Evolutionary conservation across 2,329 filamentous ascomycete genomes (phyloP).

Genomic region (Ophiostoma ulmi): DNA sequence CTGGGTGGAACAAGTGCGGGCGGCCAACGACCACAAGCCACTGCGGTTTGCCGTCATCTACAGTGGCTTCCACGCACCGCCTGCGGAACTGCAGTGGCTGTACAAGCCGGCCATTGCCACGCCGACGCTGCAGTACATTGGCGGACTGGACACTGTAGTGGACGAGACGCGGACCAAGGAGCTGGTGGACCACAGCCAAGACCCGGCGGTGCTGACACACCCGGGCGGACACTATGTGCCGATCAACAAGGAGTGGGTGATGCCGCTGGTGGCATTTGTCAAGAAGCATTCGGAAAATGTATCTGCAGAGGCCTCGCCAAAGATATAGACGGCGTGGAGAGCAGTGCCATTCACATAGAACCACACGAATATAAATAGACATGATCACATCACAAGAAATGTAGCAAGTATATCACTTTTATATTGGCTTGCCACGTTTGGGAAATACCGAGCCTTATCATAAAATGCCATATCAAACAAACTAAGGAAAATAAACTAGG

Average conservation of each 20-base stretch:
- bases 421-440: neutral
- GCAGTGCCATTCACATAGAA: neutral
- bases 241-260: conserved; percentile 72
- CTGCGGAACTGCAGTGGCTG: conserved; percentile 58
- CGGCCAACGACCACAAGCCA: conserved; percentile 43
- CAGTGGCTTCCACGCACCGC: conserved; percentile 67
- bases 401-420: neutral
- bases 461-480: conserved; percentile 5
- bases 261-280: conserved; percentile 53
- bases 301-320: conserved; percentile 1
- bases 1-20: conserved; percentile 45
- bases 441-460: conserved; percentile 6
- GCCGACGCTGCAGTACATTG: conserved; percentile 75
- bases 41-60: conserved; percentile 71
- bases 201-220: conserved; percentile 57
- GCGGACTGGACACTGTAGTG: conserved; percentile 81
- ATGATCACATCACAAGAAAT: neutral
- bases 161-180: conserved; percentile 66
- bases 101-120: conserved; percentile 73
- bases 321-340: conserved; percentile 14
- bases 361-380: neutral
- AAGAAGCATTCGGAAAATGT: conserved; percentile 28
- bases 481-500: neutral
- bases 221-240: conserved; percentile 91
- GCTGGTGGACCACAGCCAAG: conserved; percentile 61